Evolutionary conservation across 805 yeast genomes (phyloP), one percentile per base, ranked within the genome.

Genomic region (Candida dendrica): DNA sequence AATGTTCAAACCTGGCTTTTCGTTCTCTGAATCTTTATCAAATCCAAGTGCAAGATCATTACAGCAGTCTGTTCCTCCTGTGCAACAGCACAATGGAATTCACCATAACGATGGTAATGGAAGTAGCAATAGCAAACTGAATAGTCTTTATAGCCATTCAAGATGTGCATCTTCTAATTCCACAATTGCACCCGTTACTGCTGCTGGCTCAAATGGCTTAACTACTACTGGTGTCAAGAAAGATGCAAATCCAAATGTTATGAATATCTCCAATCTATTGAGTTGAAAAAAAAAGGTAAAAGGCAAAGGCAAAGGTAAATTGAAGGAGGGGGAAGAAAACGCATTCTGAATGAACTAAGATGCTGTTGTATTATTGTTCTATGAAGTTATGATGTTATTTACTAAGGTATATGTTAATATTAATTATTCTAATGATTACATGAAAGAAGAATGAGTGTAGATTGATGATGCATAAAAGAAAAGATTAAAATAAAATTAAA

Each of bases 201-300:
- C 27, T 20, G 31, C 30, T 30, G 6, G 14, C 18, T 27, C 33
- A 19, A 18, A 6, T 19, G 24, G 24, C 24, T 22, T 22, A 22
- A 22, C 24, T 6, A 22, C 24, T 22, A 22, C 24, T 6, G 32
- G 18, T 10, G 27, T 13, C 9, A 32, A 17, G 15, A 18, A 3
- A 13, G 26, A 15, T 8, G 9, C 29, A 22, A 16, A 14, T 15
- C 41, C 47, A 42, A 40, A 42, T 17, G 51, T 50, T 9, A 52
- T 52, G 56, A 42, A 50, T 39, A 52, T 52, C 13, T 49, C 51
- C 4, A 52, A 49, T 26, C 32, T 52, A 24, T 42, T 52, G 38
- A 49, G 42, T 20, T 50, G 41, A 46, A 22, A 22, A 22, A 22
- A 22, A 22, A 22, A 22, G 8, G 8, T 6, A 22, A 22, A 22